Evolutionary conservation across 2,329 filamentous ascomycete genomes (phyloP), one percentile per base, ranked within the genome.

Genomic region (Fusarium goolgardi): DNA sequence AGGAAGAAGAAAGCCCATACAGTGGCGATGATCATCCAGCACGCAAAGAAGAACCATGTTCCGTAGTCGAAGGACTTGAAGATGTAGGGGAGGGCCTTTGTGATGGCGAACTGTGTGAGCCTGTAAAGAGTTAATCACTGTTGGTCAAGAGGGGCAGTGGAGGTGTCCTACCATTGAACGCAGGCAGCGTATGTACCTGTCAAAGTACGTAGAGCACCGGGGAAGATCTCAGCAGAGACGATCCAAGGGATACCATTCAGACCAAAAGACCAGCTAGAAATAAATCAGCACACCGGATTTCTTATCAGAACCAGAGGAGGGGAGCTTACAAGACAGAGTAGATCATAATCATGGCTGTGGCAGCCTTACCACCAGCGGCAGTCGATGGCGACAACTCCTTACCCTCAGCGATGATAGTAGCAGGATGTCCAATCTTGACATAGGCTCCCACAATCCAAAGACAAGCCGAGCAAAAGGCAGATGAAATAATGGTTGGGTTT

Each of bases 31-130:
- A 86, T 74, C 78, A 86, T 85, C 71, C 83, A 80, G 4, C 79
- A 79, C 1, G 83, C 85, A 65, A 88, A 88, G 77, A 87, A 86
- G 75, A 86, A 86, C 78, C 84, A 87, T 3, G 83, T 84, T 7
- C 85, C 85, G 69, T 82, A 86, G 23, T 78, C 76, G 12, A 83
- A 75, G 1, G 77, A 77, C 41, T 73, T 77, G 63, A 83, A 80
- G 44, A 84, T 83, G 60, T 82, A 83, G 0, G 81, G 81, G 3
- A 82, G 72, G 0, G 81, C 76, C 58, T 82, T 81, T 12, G 80
- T 81, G 55, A 83, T 80, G 59, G 76, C 74, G 52, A 83, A 82
- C 41, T 81, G 80, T 6, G 75, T 77, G n/a, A 79, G 71, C 67
- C 67, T 70, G 11, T 16, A 6, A 12, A 1, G 2, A 10, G 40